A percentile compares a stretch with the other conserved stretches of the same genome.
Evolutionary conservation across 2,329 filamentous ascomycete genomes (phyloP).

Genomic region (Ophiosphaerella korrae): DNA sequence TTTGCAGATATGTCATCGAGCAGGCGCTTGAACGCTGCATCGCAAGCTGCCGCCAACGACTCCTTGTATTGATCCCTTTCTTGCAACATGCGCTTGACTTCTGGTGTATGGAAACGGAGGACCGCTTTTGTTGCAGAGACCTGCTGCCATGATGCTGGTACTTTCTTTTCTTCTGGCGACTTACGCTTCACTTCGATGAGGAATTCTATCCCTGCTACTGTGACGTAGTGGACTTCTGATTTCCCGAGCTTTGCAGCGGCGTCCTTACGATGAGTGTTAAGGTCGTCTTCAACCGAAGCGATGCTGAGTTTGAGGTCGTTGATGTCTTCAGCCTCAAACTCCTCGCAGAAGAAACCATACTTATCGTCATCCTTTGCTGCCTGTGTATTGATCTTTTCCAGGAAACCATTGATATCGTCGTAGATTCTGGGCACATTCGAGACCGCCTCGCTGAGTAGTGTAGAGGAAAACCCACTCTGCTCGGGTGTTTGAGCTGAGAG

Average conservation of each 20-base stretch:
- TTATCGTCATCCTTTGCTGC: constrained; percentile 89
- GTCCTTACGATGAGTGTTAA: constrained; percentile 74
- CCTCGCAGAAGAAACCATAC: constrained; percentile 88
- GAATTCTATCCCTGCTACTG: constrained; percentile 89
- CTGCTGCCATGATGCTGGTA: constrained; percentile 94
- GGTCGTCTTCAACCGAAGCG: constrained; percentile 85
- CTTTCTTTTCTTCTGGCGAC: constrained; percentile 70
- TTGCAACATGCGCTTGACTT: constrained; percentile 79
- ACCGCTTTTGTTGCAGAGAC: constrained; percentile 92
- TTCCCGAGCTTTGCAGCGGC: constrained; percentile 76
- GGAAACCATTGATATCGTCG: constrained; percentile 71
- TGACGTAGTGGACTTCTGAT: constrained; percentile 76
- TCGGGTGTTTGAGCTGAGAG: constrained; percentile 66
- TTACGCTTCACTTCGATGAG: constrained; percentile 89
- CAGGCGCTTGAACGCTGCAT: constrained; percentile 75
- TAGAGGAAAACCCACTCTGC: constrained; percentile 74
- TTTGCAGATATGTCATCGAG: constrained; percentile 76
- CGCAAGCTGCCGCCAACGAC: constrained; percentile 87
- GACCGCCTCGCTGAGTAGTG: constrained; percentile 72
- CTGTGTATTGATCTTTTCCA: constrained; percentile 83
- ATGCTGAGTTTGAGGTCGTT: constrained; percentile 91
- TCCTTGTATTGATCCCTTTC: constrained; percentile 96
- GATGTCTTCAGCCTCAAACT: constrained; percentile 86
- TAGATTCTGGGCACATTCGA: constrained; percentile 76
- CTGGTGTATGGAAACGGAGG: constrained; percentile 91